Evolutionary conservation across 495 filamentous ascomycete genomes (phyloP).

Genomic region (Penicillium alfredii): DNA sequence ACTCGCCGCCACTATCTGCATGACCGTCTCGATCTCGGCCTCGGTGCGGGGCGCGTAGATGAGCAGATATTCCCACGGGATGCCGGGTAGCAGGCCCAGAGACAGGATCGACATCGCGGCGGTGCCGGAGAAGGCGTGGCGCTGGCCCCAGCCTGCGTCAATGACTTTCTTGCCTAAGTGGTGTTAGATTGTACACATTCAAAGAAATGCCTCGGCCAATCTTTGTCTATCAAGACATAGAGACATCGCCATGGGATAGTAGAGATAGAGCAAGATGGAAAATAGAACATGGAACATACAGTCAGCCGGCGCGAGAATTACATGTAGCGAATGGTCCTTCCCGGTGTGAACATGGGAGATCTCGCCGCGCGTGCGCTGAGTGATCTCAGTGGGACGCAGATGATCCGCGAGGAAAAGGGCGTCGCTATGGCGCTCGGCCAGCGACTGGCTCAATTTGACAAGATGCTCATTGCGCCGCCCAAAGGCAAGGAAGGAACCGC

Average conservation of each 20-base stretch:
- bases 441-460: constrained; percentile 22
- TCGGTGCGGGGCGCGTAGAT: constrained; percentile 75
- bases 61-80: constrained; percentile 65
- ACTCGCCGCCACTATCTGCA: constrained; percentile 64
- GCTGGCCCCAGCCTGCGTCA: constrained; percentile 79
- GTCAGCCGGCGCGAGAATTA: constrained; percentile 73
- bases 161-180: constrained; percentile 57
- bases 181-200: constrained; percentile 1
- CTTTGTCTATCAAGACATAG: too few species aligned
- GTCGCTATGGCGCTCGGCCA: constrained; percentile 25
- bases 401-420: constrained; percentile 26
- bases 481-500: constrained; percentile 17
- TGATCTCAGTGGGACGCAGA: constrained; percentile 13
- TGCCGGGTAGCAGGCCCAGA: constrained; percentile 21
- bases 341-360: constrained; percentile 69
- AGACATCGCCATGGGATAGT: too few species aligned
- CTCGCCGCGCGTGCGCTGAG: constrained; percentile 48
- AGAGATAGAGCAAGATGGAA: too few species aligned
- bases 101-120: constrained; percentile 38
- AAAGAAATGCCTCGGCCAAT: background rate
- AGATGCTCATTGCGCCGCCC: constrained; percentile 28
- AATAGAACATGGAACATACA: constrained; percentile 21
- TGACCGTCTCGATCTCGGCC: constrained; percentile 60
- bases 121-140: constrained; percentile 72
- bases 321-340: constrained; percentile 65